Percentiles rank a stretch among this genome's conserved stretches.
Evolutionary conservation across 305 asterid species (phyloP).

Genomic region (Fraxinus nigra): DNA sequence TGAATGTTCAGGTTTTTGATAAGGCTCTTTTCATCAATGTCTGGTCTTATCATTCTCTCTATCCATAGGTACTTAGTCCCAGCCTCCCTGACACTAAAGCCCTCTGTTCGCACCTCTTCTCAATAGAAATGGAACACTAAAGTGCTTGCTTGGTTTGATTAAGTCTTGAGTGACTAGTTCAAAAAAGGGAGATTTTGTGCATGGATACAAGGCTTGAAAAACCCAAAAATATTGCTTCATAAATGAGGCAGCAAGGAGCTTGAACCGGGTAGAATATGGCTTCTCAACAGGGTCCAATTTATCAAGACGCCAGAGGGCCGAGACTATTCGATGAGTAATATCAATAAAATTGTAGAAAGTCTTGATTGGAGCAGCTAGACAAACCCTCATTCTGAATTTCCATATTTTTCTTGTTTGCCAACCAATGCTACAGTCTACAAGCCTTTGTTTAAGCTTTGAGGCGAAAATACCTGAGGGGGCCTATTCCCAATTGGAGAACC

Average conservation of each 20-base stretch:
- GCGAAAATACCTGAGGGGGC: neutral
- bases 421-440: neutral
- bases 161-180: neutral
- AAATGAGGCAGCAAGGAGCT: neutral
- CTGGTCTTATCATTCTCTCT: neutral
- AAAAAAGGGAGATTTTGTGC: neutral
- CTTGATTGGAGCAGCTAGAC: neutral
- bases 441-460: neutral
- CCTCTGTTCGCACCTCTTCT: neutral
- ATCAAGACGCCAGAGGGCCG: neutral
- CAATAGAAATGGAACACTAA: neutral
- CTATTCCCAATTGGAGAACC: neutral
- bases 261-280: neutral
- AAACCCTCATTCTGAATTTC: neutral
- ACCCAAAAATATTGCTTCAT: neutral
- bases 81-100: neutral
- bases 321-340: neutral
- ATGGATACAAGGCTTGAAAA: neutral
- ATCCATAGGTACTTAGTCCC: neutral
- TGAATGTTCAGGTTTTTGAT: neutral
- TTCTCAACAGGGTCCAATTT: neutral
- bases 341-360: neutral
- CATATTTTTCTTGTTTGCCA: neutral
- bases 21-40: neutral
- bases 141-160: neutral